Evolutionary conservation across 495 filamentous ascomycete genomes (phyloP).

Genomic region (Staphylotrichum longicolle): DNA sequence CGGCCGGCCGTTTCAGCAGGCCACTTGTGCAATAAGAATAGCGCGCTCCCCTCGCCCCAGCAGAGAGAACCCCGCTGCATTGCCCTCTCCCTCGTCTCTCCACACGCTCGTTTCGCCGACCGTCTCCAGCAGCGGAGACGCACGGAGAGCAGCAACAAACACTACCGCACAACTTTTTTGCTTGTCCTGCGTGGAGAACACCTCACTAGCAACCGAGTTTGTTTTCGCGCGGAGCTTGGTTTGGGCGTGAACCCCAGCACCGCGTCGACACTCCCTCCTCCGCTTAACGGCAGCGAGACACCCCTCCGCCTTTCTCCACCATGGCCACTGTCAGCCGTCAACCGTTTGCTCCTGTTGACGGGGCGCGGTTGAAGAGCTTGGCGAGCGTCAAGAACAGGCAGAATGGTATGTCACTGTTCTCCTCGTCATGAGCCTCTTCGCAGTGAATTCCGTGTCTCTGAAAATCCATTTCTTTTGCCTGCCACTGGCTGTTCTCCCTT

Average conservation of each 20-base stretch:
- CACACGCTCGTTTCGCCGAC: slow-evolving; percentile 9
- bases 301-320: slow-evolving; percentile 22
- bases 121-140: not conserved
- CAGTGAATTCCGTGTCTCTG: not conserved
- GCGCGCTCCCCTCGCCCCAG: slow-evolving; percentile 26
- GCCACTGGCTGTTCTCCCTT: not conserved
- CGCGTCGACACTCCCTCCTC: not conserved
- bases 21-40: slow-evolving; percentile 36
- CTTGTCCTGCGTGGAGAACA: not conserved
- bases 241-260: slow-evolving; percentile 8
- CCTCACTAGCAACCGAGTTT: not conserved
- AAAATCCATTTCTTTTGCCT: not conserved
- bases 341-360: slow-evolving; percentile 57
- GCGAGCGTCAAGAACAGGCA: slow-evolving; percentile 61
- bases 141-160: slow-evolving; percentile 10
- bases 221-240: slow-evolving; percentile 2
- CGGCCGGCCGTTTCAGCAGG: slow-evolving; percentile 27
- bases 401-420: slow-evolving; percentile 54
- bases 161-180: not conserved
- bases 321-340: slow-evolving; percentile 52
- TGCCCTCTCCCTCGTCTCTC: slow-evolving; percentile 11
- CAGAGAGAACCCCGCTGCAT: slow-evolving; percentile 18
- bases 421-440: slow-evolving; percentile 13
- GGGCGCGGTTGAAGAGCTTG: slow-evolving; percentile 52
- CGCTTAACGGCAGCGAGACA: slow-evolving; percentile 9